Evolutionary conservation across 176 grass and related monocot species (phyloP).

Genomic region (Lolium perenne): DNA sequence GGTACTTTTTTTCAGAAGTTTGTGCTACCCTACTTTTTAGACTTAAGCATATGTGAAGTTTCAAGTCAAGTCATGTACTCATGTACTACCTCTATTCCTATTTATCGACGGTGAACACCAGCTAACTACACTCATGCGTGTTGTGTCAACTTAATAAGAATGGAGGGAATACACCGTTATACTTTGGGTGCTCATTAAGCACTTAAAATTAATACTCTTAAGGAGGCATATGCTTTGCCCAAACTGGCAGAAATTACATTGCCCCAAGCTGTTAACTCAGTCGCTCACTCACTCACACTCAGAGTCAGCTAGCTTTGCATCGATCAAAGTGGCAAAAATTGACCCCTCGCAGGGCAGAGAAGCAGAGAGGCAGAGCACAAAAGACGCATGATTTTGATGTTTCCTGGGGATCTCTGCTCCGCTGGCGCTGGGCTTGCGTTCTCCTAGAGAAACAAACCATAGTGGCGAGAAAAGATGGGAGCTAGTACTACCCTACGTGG

Average conservation of each 20-base stretch:
- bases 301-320: slow-evolving; percentile 37
- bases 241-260: slow-evolving; percentile 43
- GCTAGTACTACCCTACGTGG: not conserved
- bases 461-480: slow-evolving; percentile 48
- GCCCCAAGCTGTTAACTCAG: slow-evolving; percentile 47
- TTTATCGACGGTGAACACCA: not conserved
- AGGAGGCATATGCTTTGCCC: not conserved
- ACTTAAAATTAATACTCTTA: not conserved
- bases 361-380: slow-evolving; percentile 29
- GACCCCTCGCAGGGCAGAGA: slow-evolving; percentile 13
- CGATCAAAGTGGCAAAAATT: slow-evolving; percentile 34
- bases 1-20: too few relatives aligned
- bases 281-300: slow-evolving; percentile 16
- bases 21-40: too few relatives aligned
- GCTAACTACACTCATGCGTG: not conserved
- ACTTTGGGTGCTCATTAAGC: not conserved
- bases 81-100: too few relatives aligned
- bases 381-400: slow-evolving; percentile 49
- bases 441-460: slow-evolving; percentile 57
- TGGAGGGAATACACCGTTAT: not conserved
- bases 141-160: too few relatives aligned
- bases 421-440: slow-evolving; percentile 36
- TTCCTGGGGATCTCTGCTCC: slow-evolving; percentile 52
- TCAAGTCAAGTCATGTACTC: too few relatives aligned
- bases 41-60: too few relatives aligned